These are phyloP conservation scores for Paratrimastix pyriformis DNA, from an alignment of 78 protist species.

Conservation along the genomic window DNA sequence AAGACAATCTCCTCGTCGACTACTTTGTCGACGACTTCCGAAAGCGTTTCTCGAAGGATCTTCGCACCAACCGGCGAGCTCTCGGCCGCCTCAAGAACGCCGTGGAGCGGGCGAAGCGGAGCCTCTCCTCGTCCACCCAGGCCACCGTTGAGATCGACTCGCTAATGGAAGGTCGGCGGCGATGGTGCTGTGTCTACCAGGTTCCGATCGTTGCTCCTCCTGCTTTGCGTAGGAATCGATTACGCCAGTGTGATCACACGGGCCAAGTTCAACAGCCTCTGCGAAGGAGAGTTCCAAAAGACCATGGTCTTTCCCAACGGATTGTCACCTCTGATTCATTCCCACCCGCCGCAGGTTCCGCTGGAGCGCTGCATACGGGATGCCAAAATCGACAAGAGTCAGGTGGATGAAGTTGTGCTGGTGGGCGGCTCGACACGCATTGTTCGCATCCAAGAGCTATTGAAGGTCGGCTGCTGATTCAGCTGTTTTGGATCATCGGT, in stretches of 20 bases:
- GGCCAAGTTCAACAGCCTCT: not conserved
- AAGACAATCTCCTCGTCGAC: constrained; percentile 7
- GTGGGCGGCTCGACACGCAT: constrained; percentile 14
- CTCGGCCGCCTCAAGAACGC: not conserved
- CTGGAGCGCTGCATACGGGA: not conserved
- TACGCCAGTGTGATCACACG: not conserved
- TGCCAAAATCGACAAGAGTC: constrained; percentile 3
- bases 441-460: not conserved
- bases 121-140: not conserved
- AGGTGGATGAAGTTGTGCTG: constrained; percentile 6
- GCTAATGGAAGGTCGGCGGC: not conserved
- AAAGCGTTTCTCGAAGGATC: not conserved
- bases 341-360: not conserved
- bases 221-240: not conserved
- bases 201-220: too few relatives aligned
- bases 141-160: constrained; percentile 23
- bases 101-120: constrained; percentile 16
- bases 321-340: not conserved
- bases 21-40: not conserved
- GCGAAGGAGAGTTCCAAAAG: not conserved
- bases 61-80: not conserved
- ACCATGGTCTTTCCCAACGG: not conserved
- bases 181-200: too few relatives aligned
- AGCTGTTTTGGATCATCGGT: too few relatives aligned
- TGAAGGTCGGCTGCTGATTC: too few relatives aligned